Base-by-base conservation (phyloP, 1,284 basidiomycete genomes). In the Xerocomus amazonicus region DNA sequence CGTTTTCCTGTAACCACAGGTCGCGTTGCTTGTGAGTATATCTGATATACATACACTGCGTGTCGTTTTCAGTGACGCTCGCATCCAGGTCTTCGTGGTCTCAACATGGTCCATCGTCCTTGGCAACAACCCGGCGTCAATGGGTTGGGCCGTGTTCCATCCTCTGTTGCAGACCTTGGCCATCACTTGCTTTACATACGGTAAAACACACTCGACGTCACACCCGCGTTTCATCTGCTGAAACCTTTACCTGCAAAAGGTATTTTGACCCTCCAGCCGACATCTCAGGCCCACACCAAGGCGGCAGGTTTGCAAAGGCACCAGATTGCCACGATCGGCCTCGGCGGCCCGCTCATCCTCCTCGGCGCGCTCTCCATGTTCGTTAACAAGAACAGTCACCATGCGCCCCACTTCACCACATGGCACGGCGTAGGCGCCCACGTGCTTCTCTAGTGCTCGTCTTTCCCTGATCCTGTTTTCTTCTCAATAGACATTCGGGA, bases 81-180 rank as follows among this genome's bases (percentile, higher is more conserved):
- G 19, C 19, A 23, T 3, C 7, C 9, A 84, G 81, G 59, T 77
- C 39, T 71, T 82, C 57, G 58, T 72, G 8, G 9, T 34, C 4
- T 2, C 42, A 19, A 77, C 81, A n/a, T 85, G 84, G 82, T 51
- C 63, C n/a, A 68, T 73, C 46, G 63, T 83, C 33, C 61, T 85
- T 39, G 66, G 62, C 49, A 81, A 76, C 47, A 58, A 78, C 49
- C 82, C 81, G 2, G 57, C 61, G 17, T 59, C 66, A 1, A 65
- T 77, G 3, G 77, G 78, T 14, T 83, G 81, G 78, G 88, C 87
- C 62, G 74, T 75, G 6, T 77, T 77, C 57, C 87, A 89, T 57
- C 85, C 84, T 0, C 64, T 77, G 3, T 61, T 87, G 4, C 82
- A 87, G 58, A 78, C 73, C 26, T 62, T 81, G 4, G 73, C 81